Conservation (phyloP, 2,329 filamentous ascomycete species). For the Diaporthe destruens region DNA sequence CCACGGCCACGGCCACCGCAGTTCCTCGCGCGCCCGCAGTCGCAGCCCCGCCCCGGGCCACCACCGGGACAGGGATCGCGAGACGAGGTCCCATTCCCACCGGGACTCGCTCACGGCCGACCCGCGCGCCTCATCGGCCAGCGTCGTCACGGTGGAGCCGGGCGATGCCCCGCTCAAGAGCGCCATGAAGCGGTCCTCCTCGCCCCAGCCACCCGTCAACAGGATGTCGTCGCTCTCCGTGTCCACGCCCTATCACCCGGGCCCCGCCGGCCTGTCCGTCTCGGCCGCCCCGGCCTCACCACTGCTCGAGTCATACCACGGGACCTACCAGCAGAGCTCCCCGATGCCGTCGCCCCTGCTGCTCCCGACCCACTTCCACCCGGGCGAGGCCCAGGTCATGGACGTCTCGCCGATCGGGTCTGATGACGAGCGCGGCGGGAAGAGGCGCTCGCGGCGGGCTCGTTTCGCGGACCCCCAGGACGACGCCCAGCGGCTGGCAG, state of each 20-base stretch:
- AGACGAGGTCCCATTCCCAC: conserved; percentile 35
- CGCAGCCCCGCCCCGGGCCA: conserved; percentile 43
- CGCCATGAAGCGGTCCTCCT: conserved; percentile 55
- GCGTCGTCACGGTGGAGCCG: conserved; percentile 58
- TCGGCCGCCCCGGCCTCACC: conserved; percentile 80
- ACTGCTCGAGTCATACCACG: conserved; percentile 90
- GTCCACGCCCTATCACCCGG: conserved; percentile 58
- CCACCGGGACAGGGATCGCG: conserved; percentile 37
- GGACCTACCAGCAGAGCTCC: conserved; percentile 93
- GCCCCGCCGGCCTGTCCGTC: conserved; percentile 50
- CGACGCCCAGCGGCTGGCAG: conserved; percentile 81
- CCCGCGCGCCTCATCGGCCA: conserved; percentile 54
- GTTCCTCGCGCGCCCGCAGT: conserved; percentile 43
- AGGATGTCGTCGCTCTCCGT: conserved; percentile 68
- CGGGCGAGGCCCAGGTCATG: conserved; percentile 62
- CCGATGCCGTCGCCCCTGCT: conserved; percentile 90
- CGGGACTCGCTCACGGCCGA: conserved; percentile 53
- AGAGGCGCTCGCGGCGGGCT: conserved; percentile 68
- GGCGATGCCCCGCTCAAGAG: conserved; percentile 50
- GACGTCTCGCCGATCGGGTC: conserved; percentile 68
- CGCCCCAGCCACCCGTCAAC: conserved; percentile 61
- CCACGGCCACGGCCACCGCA: conserved; percentile 42
- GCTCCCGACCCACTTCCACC: conserved; percentile 61
- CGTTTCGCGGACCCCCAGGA: conserved; percentile 88
- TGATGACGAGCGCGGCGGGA: conserved; percentile 59